A percentile compares a stretch with the other conserved stretches of the same genome.
phyloP scores from a whole-genome alignment of 1,284 basidiomycete species.

The Mycosarcoma maydis region DNA sequence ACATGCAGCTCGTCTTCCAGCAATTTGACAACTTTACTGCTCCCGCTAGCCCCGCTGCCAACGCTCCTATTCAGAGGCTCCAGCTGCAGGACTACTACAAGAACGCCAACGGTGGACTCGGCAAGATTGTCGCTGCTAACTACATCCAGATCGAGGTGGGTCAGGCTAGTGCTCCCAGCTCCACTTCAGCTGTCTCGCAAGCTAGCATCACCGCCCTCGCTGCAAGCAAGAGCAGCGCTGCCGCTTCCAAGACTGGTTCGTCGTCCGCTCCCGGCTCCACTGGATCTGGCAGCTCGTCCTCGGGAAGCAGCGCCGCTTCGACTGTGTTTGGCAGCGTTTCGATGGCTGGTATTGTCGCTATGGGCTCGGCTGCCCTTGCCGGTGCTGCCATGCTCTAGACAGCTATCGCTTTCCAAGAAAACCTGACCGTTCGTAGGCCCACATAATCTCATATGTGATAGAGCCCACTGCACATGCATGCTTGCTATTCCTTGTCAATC shows the following conservation, averaged over 20 bases:
- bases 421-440: too few relatives aligned
- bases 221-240: slow-evolving; percentile 34
- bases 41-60: slow-evolving; percentile 33
- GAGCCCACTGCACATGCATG: too few relatives aligned
- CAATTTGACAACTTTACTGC: slow-evolving; percentile 52
- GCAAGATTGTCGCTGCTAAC: slow-evolving; percentile 53
- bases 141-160: slow-evolving; percentile 56
- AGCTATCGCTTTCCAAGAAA: too few relatives aligned
- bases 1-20: slow-evolving; percentile 57
- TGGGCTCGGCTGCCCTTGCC: slow-evolving; percentile 29
- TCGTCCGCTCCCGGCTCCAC: slow-evolving; percentile 10
- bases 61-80: slow-evolving; percentile 24
- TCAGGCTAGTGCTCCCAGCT: slow-evolving; percentile 29
- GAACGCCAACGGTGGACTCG: slow-evolving; percentile 46
- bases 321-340: slow-evolving; percentile 17
- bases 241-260: slow-evolving; percentile 11
- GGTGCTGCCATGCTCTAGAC: slow-evolving; percentile 39
- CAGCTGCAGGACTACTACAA: slow-evolving; percentile 40
- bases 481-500: too few relatives aligned
- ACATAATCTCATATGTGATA: too few relatives aligned
- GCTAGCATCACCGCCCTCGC: slow-evolving; percentile 40
- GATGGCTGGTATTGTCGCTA: slow-evolving; percentile 32
- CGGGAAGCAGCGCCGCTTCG: slow-evolving; percentile 5
- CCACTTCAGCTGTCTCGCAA: slow-evolving; percentile 30
- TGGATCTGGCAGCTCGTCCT: slow-evolving; percentile 2